These are phyloP conservation scores for Talaromyces amestolkiae DNA, from an alignment of 2,329 filamentous ascomycete genomes.

Conservation along the genomic window DNA sequence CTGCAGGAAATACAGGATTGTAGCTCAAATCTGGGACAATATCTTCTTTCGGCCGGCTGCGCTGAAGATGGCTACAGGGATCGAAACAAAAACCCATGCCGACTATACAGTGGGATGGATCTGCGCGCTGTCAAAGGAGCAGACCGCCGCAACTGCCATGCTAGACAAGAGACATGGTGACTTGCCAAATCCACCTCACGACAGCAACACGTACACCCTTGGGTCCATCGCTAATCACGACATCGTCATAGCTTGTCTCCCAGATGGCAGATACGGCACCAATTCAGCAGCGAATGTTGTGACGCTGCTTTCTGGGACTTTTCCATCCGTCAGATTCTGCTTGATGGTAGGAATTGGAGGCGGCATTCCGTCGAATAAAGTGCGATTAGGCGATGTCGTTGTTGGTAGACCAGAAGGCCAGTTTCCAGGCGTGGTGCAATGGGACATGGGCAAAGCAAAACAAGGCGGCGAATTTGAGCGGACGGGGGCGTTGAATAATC, in stretches of 20 bases:
- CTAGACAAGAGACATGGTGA: conserved; percentile 35
- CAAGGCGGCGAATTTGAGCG: background rate
- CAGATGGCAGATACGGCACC: background rate
- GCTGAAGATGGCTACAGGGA: conserved; percentile 25
- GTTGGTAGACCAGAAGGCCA: conserved; percentile 21
- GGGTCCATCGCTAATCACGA: conserved; percentile 24
- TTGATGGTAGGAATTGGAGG: conserved; percentile 46
- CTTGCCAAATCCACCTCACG: conserved; percentile 18
- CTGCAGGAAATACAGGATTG: no score
- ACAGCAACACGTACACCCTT: conserved; percentile 26
- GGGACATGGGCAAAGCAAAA: conserved; percentile 23
- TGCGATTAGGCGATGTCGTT: conserved; percentile 28
- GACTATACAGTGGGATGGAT: conserved; percentile 43
- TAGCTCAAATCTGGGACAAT: conserved; percentile 62
- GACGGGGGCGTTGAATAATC: background rate
- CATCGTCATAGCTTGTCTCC: conserved; percentile 23
- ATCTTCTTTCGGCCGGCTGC: conserved; percentile 41
- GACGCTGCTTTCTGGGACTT: conserved; percentile 10
- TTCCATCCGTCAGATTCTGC: conserved; percentile 30
- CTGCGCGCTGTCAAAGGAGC: conserved; percentile 43
- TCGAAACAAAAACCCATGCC: background rate
- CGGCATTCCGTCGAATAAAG: conserved; percentile 23
- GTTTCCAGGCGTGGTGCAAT: conserved; percentile 25
- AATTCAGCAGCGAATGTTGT: background rate
- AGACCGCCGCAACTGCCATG: conserved; percentile 44